A percentile compares a stretch with the other conserved stretches of the same genome.
Conservation (phyloP, 352 stramenopile species). For the Pythium apleroticum region DNA sequence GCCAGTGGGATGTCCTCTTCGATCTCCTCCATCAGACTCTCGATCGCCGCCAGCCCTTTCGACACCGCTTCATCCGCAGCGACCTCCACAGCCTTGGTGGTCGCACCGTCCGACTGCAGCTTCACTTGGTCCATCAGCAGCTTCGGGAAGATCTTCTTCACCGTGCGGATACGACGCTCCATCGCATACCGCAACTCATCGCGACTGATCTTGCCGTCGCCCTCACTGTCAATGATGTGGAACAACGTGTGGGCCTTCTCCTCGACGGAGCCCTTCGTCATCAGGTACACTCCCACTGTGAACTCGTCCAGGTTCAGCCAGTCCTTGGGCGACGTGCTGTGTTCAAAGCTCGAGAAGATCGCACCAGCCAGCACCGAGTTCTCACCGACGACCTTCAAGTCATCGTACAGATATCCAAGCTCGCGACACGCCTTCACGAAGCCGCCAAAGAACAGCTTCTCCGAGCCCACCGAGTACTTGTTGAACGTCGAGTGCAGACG, state of each 20-base stretch:
- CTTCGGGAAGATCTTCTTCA: constrained; percentile 77
- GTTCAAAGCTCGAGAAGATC: constrained; percentile 77
- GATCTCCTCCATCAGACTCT: constrained; percentile 73
- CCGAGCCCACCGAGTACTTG: constrained; percentile 48
- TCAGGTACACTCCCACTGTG: constrained; percentile 76
- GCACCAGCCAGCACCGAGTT: constrained; percentile 64
- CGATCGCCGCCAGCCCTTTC: constrained; percentile 54
- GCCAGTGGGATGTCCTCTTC: constrained; percentile 81
- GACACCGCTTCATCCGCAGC: constrained; percentile 52
- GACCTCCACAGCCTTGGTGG: constrained; percentile 35
- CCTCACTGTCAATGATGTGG: constrained; percentile 61
- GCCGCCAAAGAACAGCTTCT: constrained; percentile 60
- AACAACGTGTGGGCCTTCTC: constrained; percentile 81
- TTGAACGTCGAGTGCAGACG: constrained; percentile 50
- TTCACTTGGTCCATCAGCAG: constrained; percentile 70
- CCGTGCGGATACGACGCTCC: constrained; percentile 63
- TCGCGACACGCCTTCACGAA: constrained; percentile 63
- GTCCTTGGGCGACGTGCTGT: constrained; percentile 46
- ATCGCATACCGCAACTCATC: constrained; percentile 75
- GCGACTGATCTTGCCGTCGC: constrained; percentile 73
- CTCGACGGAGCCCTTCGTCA: constrained; percentile 77
- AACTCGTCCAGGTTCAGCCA: constrained; percentile 81
- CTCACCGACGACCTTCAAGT: constrained; percentile 59
- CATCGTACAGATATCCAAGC: constrained; percentile 56
- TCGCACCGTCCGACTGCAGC: constrained; percentile 56